Conservation (phyloP, 768 basidiomycete species). For the Neoboletus subvelutipes region DNA sequence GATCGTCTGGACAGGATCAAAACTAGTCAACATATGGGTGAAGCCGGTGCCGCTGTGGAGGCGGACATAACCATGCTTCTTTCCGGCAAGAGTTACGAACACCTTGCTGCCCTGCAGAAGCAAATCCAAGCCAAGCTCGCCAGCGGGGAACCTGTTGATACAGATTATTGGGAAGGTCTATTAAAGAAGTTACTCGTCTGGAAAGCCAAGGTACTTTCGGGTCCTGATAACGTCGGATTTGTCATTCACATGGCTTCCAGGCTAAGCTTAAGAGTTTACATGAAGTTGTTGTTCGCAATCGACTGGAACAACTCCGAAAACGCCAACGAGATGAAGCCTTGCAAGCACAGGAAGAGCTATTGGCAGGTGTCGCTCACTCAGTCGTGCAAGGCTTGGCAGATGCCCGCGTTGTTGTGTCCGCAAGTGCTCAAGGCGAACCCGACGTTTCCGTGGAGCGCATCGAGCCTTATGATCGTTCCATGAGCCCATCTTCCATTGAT, state of each 20-base stretch:
- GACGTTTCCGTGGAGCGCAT: conserved; percentile 53
- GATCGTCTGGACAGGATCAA: conserved; percentile 81
- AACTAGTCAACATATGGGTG: conserved; percentile 56
- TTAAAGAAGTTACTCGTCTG: conserved; percentile 91
- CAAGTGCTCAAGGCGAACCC: conserved; percentile 34
- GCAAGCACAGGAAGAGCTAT: conserved; percentile 87
- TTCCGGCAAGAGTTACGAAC: conserved; percentile 81
- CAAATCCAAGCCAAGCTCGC: conserved; percentile 85
- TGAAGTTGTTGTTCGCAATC: conserved; percentile 94
- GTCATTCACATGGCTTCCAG: conserved; percentile 39
- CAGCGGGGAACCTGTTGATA: conserved; percentile 93
- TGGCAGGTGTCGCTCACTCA: conserved; percentile 71
- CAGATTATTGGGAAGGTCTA: conserved; percentile 96
- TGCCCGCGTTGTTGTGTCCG: conserved; percentile 36
- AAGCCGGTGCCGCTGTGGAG: conserved; percentile 79
- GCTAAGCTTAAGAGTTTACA: conserved; percentile 90
- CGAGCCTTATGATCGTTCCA: conserved; percentile 79
- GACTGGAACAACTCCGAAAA: conserved; percentile 93
- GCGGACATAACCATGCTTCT: conserved; percentile 79
- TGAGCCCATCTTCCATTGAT: conserved; percentile 82
- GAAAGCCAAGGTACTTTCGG: conserved; percentile 81
- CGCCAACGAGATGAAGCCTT: conserved; percentile 94
- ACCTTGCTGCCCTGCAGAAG: conserved; percentile 78
- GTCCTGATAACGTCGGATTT: neutral
- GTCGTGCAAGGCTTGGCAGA: conserved; percentile 47